phyloP scores from a whole-genome alignment of 371 early-diverging fungal genomes.

The Dichotomocladium elegans region DNA sequence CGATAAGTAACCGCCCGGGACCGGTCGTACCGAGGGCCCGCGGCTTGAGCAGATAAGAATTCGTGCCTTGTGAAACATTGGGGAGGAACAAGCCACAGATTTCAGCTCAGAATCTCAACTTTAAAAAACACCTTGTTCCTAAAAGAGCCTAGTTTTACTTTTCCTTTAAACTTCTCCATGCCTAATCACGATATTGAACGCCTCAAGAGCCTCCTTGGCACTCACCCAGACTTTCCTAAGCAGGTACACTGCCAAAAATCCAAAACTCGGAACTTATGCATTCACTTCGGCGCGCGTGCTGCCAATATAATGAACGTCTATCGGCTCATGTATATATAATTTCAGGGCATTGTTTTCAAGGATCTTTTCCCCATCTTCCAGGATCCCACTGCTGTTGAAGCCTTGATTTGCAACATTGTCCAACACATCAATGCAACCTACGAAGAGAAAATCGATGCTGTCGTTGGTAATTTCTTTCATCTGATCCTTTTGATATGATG shows the following conservation, averaged over 20 bases:
- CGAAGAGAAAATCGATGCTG: conserved; percentile 78
- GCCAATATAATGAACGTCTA: no score
- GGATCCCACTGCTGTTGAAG: conserved; percentile 90
- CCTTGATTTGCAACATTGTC: conserved; percentile 82
- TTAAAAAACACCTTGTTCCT: neutral
- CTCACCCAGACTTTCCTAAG: conserved; percentile 82
- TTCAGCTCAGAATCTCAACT: no score
- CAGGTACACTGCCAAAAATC: conserved; percentile 51
- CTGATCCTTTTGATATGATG: no score
- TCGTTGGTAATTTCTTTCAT: conserved; percentile 83
- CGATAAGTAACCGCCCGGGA: no score
- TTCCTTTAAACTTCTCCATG: conserved; percentile 17
- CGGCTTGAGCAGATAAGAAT: no score
- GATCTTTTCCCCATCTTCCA: conserved; percentile 97
- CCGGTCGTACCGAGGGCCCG: no score
- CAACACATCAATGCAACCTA: conserved; percentile 71
- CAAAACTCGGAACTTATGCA: no score
- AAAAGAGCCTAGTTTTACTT: no score
- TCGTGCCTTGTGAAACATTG: no score
- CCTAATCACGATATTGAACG: conserved; percentile 47
- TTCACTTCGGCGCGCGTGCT: no score
- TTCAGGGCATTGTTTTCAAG: conserved; percentile 82
- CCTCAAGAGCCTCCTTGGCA: conserved; percentile 64
- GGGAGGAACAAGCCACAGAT: no score
- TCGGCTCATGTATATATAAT: no score